Conservation (phyloP, 345 rosid species). For the Eucalyptus tenuipes region DNA sequence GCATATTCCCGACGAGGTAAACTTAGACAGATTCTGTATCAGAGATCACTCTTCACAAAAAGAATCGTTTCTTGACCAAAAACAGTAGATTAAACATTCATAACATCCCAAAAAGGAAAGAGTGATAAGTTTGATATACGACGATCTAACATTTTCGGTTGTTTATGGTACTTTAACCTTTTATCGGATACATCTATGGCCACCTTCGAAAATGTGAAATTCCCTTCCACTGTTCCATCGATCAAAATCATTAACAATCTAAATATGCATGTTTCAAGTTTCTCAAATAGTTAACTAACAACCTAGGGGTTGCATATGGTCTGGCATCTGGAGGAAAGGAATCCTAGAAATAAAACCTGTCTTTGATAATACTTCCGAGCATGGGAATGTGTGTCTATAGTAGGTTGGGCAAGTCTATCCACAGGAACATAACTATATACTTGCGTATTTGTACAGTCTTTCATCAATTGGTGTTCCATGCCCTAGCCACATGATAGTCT, state of each 20-base stretch:
- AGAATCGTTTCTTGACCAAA: neutral
- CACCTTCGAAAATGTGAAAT: too few species aligned
- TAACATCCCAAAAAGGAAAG: neutral
- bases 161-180: neutral
- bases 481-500: neutral
- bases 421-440: neutral
- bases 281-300: too few species aligned
- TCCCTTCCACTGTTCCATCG: too few species aligned
- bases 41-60: too few species aligned
- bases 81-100: neutral
- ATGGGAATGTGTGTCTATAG: neutral
- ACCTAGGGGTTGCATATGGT: too few species aligned
- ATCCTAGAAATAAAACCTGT: neutral
- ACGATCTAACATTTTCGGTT: neutral
- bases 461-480: neutral
- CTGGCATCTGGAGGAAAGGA: too few species aligned
- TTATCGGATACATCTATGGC: too few species aligned
- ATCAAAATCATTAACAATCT: too few species aligned
- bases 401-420: neutral
- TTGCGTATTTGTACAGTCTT: neutral
- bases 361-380: rapidly evolving
- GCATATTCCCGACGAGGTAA: too few species aligned
- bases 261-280: too few species aligned
- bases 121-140: neutral
- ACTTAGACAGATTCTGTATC: too few species aligned